Evolutionary conservation across 1,139 yeast species (phyloP).

Genomic region (Arxiozyma telluris): DNA sequence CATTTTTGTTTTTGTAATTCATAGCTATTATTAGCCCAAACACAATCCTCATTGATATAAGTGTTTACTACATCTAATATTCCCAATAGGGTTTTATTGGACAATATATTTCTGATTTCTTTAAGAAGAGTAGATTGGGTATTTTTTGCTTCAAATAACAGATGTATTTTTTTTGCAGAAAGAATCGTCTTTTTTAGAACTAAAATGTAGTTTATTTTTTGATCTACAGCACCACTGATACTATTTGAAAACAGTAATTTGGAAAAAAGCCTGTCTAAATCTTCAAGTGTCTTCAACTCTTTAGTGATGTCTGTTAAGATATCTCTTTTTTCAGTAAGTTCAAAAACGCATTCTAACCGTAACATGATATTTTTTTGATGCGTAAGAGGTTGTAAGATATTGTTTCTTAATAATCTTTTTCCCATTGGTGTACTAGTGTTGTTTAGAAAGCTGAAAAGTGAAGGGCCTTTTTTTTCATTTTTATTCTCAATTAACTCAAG

Average conservation of each 20-base stretch:
- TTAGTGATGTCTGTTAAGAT: constrained; percentile 18
- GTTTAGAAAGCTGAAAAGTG: constrained; percentile 34
- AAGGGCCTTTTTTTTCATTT: constrained; percentile 25
- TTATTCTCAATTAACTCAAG: constrained; percentile 35
- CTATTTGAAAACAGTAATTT: constrained; percentile 24
- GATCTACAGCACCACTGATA: constrained; percentile 25
- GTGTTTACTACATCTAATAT: constrained; percentile 28
- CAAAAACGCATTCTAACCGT: constrained; percentile 34
- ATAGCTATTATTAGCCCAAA: constrained; percentile 35
- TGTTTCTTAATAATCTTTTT: constrained; percentile 33
- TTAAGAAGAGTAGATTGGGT: constrained; percentile 18
- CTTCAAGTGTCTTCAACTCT: constrained; percentile 29
- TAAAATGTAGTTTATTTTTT: constrained; percentile 35
- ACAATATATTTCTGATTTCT: constrained; percentile 30
- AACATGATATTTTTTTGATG: constrained; percentile 30
- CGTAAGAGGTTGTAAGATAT: constrained; percentile 40
- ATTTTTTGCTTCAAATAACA: constrained; percentile 14
- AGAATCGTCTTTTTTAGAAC: constrained; percentile 30
- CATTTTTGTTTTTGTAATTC: constrained; percentile 39
- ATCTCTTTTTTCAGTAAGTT: constrained; percentile 23
- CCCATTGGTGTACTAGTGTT: constrained; percentile 41
- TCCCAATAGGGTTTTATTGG: constrained; percentile 20
- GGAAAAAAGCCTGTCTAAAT: constrained; percentile 34
- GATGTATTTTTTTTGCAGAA: constrained; percentile 10
- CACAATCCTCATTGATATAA: constrained; percentile 35